Evolutionary conservation across 768 basidiomycete species (phyloP).

Genomic region (Tremella yokohamensis): DNA sequence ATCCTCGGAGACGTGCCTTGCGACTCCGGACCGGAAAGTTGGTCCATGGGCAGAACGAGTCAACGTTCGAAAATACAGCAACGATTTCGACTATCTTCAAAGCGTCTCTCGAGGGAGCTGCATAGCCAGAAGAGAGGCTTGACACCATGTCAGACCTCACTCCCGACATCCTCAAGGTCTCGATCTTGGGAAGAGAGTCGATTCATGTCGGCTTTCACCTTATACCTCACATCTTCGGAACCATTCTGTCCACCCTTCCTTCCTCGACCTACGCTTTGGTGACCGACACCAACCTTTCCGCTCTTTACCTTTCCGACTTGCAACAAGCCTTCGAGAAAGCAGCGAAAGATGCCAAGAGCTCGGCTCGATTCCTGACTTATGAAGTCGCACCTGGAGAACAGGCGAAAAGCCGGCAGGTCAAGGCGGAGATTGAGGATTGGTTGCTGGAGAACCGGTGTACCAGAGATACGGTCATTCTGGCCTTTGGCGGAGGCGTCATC

Average conservation of each 20-base stretch:
- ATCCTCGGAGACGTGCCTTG: background rate
- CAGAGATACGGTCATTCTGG: constrained; percentile 85
- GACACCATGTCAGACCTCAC: constrained; percentile 19
- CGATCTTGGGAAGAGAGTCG: constrained; percentile 76
- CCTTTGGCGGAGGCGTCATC: constrained; percentile 93
- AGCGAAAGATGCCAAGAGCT: constrained; percentile 37
- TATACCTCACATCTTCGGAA: constrained; percentile 65
- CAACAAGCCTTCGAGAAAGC: constrained; percentile 61
- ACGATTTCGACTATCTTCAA: background rate
- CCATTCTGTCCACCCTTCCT: constrained; percentile 65
- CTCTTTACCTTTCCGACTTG: constrained; percentile 69
- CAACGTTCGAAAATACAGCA: no score
- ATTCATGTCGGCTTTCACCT: constrained; percentile 96
- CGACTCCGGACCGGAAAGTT: background rate
- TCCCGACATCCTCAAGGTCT: constrained; percentile 67
- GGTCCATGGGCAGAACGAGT: no score
- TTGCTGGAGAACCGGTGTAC: constrained; percentile 82
- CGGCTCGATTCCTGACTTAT: constrained; percentile 65
- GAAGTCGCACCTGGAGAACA: constrained; percentile 87
- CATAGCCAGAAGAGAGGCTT: background rate
- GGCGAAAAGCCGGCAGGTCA: constrained; percentile 83
- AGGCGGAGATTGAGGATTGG: constrained; percentile 91
- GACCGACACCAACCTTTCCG: constrained; percentile 86
- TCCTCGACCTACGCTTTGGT: constrained; percentile 86
- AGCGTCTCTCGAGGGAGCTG: background rate